These are phyloP conservation scores for Globisporangium spinosum DNA, from an alignment of 352 stramenopile genomes.

Conservation along the genomic window DNA sequence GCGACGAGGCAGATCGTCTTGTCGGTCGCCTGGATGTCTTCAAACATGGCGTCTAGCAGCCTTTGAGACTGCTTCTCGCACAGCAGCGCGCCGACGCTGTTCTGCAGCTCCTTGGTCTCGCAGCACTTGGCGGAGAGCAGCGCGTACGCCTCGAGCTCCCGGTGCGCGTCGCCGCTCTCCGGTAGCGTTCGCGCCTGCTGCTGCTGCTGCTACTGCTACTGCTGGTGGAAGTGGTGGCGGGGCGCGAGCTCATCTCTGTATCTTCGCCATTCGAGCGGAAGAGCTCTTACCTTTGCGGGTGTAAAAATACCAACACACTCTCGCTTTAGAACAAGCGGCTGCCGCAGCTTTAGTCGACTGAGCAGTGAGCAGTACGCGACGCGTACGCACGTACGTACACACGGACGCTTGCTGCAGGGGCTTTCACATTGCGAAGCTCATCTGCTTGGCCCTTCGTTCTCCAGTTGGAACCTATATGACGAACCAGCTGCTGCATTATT, in stretches of 20 bases:
- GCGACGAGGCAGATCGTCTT: constrained; percentile 40
- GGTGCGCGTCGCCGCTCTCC: constrained; percentile 22
- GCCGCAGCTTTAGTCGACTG: too few relatives aligned
- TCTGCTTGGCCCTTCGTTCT: background rate
- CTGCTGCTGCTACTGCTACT: background rate
- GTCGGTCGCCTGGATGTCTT: constrained; percentile 37
- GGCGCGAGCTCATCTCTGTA: background rate
- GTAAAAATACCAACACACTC: constrained; percentile 1
- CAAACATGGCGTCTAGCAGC: constrained; percentile 26
- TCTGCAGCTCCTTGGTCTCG: constrained; percentile 40
- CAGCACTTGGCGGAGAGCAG: constrained; percentile 28
- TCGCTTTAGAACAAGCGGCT: background rate
- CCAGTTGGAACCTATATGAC: background rate
- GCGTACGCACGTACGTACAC: too few relatives aligned
- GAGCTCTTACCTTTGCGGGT: background rate
- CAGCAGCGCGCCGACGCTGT: constrained; percentile 40
- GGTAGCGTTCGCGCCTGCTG: constrained; percentile 15
- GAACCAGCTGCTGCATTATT: too few relatives aligned
- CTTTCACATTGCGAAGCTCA: background rate
- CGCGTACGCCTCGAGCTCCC: constrained; percentile 34
- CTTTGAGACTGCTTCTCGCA: constrained; percentile 15
- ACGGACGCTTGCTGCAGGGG: background rate
- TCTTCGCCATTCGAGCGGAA: background rate
- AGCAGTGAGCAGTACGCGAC: background rate
- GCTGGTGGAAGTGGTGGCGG: background rate